A percentile compares a stretch with the other conserved stretches of the same genome.
Conservation (phyloP, 768 basidiomycete species). For the Mycena latifolia region DNA sequence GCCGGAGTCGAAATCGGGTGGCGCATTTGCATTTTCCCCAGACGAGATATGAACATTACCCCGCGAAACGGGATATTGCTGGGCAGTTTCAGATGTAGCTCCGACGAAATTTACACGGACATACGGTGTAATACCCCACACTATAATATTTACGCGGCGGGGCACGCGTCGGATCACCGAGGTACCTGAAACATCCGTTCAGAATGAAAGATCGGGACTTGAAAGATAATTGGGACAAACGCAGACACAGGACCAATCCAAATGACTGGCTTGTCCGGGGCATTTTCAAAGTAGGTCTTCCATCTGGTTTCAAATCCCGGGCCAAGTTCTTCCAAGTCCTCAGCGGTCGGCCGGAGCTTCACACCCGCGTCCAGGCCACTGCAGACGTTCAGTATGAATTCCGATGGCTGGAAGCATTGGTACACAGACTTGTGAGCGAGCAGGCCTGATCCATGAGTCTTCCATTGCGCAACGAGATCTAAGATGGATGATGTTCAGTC, state of each 20-base stretch:
- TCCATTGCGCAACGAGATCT: slow-evolving; percentile 25
- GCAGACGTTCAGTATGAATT: neutral
- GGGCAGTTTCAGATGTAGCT: neutral
- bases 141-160: slow-evolving; percentile 42
- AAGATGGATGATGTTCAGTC: slow-evolving; percentile 23
- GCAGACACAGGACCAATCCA: slow-evolving; percentile 45
- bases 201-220: neutral
- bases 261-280: slow-evolving; percentile 54
- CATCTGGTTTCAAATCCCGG: slow-evolving; percentile 50
- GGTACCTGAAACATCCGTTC: slow-evolving; percentile 39
- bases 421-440: slow-evolving; percentile 51
- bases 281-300: slow-evolving; percentile 48
- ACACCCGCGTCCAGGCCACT: slow-evolving; percentile 53
- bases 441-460: slow-evolving; percentile 37
- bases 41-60: slow-evolving; percentile 53
- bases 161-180: slow-evolving; percentile 32
- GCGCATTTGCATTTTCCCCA: slow-evolving; percentile 44
- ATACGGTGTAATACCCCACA: slow-evolving; percentile 44
- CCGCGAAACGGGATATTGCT: slow-evolving; percentile 50
- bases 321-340: slow-evolving; percentile 52
- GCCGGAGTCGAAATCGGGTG: slow-evolving; percentile 48
- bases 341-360: slow-evolving; percentile 51
- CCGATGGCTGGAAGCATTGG: neutral
- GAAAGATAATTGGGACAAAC: slow-evolving; percentile 35
- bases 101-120: slow-evolving; percentile 7